A percentile compares a stretch with the other conserved stretches of the same genome.
These are phyloP conservation scores for Pythium biforme DNA, from an alignment of 352 stramenopile genomes.

Conservation along the genomic window DNA sequence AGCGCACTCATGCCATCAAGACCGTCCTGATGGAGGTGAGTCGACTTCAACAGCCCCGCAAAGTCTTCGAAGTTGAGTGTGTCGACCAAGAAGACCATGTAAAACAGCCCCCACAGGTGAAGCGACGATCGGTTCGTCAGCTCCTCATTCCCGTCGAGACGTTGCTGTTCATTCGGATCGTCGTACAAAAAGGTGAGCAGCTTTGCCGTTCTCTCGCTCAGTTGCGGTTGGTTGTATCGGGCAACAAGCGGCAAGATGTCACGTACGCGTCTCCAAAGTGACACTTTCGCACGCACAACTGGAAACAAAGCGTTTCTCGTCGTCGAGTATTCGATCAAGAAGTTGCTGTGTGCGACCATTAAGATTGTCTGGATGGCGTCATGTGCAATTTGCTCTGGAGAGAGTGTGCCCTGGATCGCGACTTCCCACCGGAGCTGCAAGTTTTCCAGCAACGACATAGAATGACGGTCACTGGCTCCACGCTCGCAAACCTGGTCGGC, in stretches of 20 bases:
- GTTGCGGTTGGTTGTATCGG: conserved; percentile 39
- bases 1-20: conserved; percentile 71
- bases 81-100: conserved; percentile 63
- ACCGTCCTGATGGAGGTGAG: conserved; percentile 53
- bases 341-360: conserved; percentile 62
- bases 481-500: conserved; percentile 20
- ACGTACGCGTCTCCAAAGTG: conserved; percentile 45
- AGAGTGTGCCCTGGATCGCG: conserved; percentile 45
- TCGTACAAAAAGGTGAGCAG: conserved; percentile 71
- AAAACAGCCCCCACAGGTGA: conserved; percentile 72
- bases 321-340: conserved; percentile 31
- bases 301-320: conserved; percentile 46
- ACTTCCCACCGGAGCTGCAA: conserved; percentile 81
- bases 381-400: conserved; percentile 58
- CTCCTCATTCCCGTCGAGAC: conserved; percentile 23
- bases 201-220: conserved; percentile 53
- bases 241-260: conserved; percentile 57
- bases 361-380: conserved; percentile 69
- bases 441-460: conserved; percentile 47
- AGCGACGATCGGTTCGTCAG: conserved; percentile 40
- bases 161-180: conserved; percentile 31
- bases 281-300: conserved; percentile 46
- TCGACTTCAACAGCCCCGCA: conserved; percentile 64
- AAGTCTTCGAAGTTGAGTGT: conserved; percentile 53
- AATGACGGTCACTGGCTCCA: neutral